Evolutionary conservation across 2,329 filamentous ascomycete species (phyloP).

Genomic region (Monascus ruber): DNA sequence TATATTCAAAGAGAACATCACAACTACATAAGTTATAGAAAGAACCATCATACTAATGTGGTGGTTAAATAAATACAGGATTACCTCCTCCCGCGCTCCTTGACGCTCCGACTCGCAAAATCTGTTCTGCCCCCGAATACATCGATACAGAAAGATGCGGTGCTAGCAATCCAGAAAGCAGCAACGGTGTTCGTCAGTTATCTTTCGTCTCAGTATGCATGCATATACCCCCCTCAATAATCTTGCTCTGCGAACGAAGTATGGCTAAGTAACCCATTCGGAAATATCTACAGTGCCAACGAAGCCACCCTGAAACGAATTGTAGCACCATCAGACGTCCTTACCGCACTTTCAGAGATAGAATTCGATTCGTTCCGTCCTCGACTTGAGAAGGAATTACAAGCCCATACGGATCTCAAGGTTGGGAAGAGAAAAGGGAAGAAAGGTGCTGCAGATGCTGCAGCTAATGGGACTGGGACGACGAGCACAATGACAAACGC

Average conservation of each 20-base stretch:
- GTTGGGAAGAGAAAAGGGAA: constrained; percentile 36
- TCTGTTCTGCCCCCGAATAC: constrained; percentile 54
- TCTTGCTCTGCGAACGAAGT: neutral
- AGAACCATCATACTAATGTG: neutral
- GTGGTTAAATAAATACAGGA: constrained; percentile 32
- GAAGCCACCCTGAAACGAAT: constrained; percentile 53
- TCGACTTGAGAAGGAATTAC: constrained; percentile 48
- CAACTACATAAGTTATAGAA: neutral
- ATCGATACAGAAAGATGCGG: constrained; percentile 53
- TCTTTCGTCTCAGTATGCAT: constrained; percentile 45
- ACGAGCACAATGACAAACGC: constrained; percentile 3
- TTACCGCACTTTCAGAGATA: constrained; percentile 48
- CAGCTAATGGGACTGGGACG: constrained; percentile 2
- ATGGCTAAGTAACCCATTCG: neutral
- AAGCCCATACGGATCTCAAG: constrained; percentile 34
- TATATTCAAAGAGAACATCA: neutral
- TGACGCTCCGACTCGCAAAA: constrained; percentile 51
- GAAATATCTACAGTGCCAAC: constrained; percentile 39
- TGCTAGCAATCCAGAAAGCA: constrained; percentile 53
- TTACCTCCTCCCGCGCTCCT: constrained; percentile 50
- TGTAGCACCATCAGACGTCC: constrained; percentile 49
- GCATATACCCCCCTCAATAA: neutral
- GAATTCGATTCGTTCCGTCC: constrained; percentile 51
- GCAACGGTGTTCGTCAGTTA: constrained; percentile 58
- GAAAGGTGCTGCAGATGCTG: constrained; percentile 35